A percentile compares a stretch with the other conserved stretches of the same genome.
Conservation (phyloP, 352 stramenopile species). For the Phytophthora tubulina region DNA sequence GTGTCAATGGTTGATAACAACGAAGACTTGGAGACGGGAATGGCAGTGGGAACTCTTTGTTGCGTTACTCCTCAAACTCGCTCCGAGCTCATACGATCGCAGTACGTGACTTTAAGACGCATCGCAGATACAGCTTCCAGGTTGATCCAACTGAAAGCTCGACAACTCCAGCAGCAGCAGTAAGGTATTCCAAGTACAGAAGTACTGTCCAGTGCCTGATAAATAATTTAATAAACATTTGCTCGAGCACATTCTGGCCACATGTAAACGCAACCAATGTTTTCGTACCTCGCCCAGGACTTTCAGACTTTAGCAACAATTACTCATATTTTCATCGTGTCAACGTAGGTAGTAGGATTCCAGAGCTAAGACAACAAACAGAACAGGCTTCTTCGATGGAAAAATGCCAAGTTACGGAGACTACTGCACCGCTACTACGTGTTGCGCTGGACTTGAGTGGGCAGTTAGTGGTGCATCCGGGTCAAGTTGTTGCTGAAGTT, state of each 20-base stretch:
- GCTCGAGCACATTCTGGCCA: too few relatives aligned
- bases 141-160: conserved; percentile 27
- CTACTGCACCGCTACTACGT: neutral
- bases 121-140: conserved; percentile 34
- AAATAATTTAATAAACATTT: too few relatives aligned
- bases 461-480: neutral
- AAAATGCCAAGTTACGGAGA: neutral
- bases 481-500: conserved; percentile 20
- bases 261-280: too few relatives aligned
- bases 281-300: too few relatives aligned
- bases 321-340: too few relatives aligned
- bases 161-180: neutral
- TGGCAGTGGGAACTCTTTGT: conserved; percentile 42
- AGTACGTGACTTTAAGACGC: conserved; percentile 34
- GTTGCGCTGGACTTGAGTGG: too few relatives aligned
- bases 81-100: conserved; percentile 31
- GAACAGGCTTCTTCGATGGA: neutral
- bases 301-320: too few relatives aligned
- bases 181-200: too few relatives aligned
- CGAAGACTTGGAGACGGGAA: conserved; percentile 1
- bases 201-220: too few relatives aligned
- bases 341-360: too few relatives aligned
- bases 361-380: too few relatives aligned
- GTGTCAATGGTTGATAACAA: neutral
- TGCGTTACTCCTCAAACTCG: conserved; percentile 31